Conservation (phyloP, 2,329 filamentous ascomycete species). For the Diaporthe citri region DNA sequence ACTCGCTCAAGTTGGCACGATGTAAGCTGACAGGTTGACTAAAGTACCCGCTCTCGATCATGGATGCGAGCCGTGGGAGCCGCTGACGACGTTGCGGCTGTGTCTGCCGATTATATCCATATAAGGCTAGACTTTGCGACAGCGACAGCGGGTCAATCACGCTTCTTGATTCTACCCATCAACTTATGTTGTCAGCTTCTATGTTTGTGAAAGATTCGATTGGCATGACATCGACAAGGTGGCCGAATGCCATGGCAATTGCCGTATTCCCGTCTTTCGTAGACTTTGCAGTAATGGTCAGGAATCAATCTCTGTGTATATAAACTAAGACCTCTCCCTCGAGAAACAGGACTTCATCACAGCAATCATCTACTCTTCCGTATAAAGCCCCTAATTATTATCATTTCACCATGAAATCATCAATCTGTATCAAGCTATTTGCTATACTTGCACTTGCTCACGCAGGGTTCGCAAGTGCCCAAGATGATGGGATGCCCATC, state of each 20-base stretch:
- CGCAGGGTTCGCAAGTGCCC: neutral
- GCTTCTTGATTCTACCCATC: neutral
- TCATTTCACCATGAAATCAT: neutral
- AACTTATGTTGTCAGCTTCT: neutral
- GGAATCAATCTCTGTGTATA: neutral
- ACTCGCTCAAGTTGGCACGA: neutral
- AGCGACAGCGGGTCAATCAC: neutral
- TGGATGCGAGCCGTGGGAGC: neutral
- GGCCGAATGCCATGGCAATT: neutral
- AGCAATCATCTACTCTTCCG: neutral
- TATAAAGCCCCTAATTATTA: neutral
- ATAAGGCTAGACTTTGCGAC: conserved; percentile 9
- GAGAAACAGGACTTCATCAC: neutral
- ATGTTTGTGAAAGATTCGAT: neutral
- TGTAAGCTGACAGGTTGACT: neutral
- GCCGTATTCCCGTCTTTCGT: neutral
- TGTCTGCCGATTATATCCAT: neutral
- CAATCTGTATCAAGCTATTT: neutral
- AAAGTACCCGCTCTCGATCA: neutral
- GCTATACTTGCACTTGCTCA: neutral
- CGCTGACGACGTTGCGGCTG: conserved; percentile 11
- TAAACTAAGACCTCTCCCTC: neutral
- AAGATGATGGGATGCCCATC: neutral
- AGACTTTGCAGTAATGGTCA: neutral
- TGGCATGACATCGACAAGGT: neutral